phyloP scores from a whole-genome alignment of 1,139 yeast genomes.

The Candida tetrigidarum region DNA sequence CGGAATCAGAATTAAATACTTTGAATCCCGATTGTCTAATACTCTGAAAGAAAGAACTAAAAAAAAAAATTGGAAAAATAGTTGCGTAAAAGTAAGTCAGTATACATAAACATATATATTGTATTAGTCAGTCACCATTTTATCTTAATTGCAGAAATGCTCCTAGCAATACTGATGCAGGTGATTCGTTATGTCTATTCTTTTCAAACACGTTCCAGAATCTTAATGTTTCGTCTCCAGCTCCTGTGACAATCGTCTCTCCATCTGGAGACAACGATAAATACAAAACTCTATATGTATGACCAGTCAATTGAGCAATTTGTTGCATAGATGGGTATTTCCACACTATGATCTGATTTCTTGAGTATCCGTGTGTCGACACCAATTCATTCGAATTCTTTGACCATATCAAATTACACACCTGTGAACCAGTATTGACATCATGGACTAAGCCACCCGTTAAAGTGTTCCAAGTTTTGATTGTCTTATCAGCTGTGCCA shows the following conservation, averaged over 20 bases:
- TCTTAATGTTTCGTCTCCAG: constrained; percentile 95
- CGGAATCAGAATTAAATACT: constrained; percentile 26
- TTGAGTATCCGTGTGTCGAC: constrained; percentile 93
- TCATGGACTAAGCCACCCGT: constrained; percentile 77
- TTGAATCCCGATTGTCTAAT: constrained; percentile 31
- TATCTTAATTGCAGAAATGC: constrained; percentile 78
- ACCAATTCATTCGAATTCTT: constrained; percentile 90
- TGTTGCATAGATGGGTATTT: constrained; percentile 93
- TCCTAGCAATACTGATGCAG: constrained; percentile 70
- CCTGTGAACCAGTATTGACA: constrained; percentile 94
- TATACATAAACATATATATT: not conserved
- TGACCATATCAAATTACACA: constrained; percentile 94
- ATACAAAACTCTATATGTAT: constrained; percentile 89
- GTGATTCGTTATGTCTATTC: constrained; percentile 58
- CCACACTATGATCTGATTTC: constrained; percentile 94
- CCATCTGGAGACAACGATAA: constrained; percentile 96
- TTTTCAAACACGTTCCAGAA: constrained; percentile 94
- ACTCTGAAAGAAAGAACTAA: constrained; percentile 8
- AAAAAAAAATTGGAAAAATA: no score
- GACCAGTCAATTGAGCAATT: constrained; percentile 92
- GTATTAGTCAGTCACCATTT: not conserved
- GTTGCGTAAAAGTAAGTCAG: no score
- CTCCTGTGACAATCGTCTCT: constrained; percentile 97
- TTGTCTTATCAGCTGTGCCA: constrained; percentile 91
- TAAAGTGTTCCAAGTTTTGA: constrained; percentile 91